These are phyloP conservation scores for Amborella trichopoda DNA, from an alignment of 164 flowering plant genomes.

Conservation along the genomic window DNA sequence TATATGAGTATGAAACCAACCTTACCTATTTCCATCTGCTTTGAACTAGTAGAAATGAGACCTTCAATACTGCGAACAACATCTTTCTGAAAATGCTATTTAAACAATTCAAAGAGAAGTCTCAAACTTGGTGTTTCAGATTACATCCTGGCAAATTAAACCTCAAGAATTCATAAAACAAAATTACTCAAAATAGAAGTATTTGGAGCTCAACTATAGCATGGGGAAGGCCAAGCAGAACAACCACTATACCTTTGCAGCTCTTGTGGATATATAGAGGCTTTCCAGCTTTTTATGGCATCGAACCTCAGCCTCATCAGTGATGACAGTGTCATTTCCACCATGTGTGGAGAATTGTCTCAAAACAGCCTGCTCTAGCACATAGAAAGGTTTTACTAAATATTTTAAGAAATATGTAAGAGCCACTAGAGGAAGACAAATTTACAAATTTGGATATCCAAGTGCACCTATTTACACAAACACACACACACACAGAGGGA, in stretches of 20 bases:
- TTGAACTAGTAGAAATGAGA: conserved; percentile 38
- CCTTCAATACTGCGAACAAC: conserved; percentile 83
- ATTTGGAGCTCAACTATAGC: too few relatives aligned
- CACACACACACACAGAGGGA: too few relatives aligned
- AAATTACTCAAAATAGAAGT: background rate
- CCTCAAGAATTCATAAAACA: background rate
- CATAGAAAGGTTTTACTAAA: too few relatives aligned
- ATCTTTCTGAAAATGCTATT: conserved; percentile 77
- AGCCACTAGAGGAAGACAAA: too few relatives aligned
- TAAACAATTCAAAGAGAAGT: conserved; percentile 2
- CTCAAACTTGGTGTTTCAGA: background rate
- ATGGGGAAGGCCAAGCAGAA: too few relatives aligned
- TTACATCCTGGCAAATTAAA: background rate
- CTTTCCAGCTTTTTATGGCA: conserved; percentile 50
- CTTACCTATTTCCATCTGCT: conserved; percentile 71
- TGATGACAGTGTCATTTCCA: conserved; percentile 25
- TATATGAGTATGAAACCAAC: too few relatives aligned
- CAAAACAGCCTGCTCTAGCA: conserved; percentile 74
- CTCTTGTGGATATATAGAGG: conserved; percentile 57
- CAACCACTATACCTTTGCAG: conserved; percentile 60
- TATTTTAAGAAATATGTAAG: too few relatives aligned
- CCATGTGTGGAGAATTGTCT: conserved; percentile 46
- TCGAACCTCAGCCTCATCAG: conserved; percentile 58
- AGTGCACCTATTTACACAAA: too few relatives aligned
- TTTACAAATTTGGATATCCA: too few relatives aligned